Conservation (phyloP, 257 asterid species). For the Hygrophila difformis region DNA sequence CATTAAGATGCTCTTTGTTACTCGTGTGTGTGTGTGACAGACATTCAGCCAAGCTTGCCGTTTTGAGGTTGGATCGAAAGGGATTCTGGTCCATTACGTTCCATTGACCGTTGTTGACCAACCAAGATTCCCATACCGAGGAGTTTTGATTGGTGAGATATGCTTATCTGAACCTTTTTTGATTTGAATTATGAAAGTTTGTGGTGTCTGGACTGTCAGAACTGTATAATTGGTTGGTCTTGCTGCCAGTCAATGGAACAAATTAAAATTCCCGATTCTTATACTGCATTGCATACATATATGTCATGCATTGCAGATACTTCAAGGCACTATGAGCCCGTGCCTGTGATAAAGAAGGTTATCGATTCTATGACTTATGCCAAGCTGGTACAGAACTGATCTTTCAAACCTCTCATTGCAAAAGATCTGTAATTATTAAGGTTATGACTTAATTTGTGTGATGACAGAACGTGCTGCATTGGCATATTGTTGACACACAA, state of each 20-base stretch:
- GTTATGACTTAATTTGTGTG: no score
- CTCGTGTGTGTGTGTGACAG: conserved; percentile 37
- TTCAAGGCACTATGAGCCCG: conserved; percentile 71
- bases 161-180: conserved; percentile 8
- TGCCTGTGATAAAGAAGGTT: conserved; percentile 77
- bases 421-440: no score
- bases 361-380: conserved; percentile 90
- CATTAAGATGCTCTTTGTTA: conserved; percentile 10
- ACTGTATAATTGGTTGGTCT: no score
- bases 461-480: conserved; percentile 86
- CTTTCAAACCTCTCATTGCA: background rate
- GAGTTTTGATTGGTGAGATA: conserved; percentile 77
- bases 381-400: conserved; percentile 48
- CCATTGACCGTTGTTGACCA: conserved; percentile 79
- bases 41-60: conserved; percentile 92
- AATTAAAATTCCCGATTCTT: conserved; percentile 10
- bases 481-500: conserved; percentile 95
- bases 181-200: no score
- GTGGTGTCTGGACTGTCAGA: no score
- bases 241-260: no score
- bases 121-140: conserved; percentile 87
- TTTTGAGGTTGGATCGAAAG: conserved; percentile 42
- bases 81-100: conserved; percentile 55
- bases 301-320: conserved; percentile 74
- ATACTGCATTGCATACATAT: background rate